These are phyloP conservation scores for Thyridium curvatum DNA, from an alignment of 2,329 filamentous ascomycete genomes.

Conservation along the genomic window DNA sequence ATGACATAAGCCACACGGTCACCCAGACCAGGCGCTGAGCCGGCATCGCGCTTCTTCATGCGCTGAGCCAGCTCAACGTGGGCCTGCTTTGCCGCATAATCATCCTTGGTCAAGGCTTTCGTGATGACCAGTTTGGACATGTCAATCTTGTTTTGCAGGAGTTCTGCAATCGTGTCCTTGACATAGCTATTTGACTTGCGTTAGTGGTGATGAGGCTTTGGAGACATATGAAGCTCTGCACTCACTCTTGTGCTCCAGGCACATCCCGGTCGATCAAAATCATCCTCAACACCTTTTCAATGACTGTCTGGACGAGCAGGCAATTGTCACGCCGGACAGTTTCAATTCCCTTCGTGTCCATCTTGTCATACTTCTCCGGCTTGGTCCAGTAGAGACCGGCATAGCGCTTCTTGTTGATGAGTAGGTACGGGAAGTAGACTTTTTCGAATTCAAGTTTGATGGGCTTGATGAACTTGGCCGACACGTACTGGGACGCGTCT, in stretches of 20 bases:
- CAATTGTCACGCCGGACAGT: slow-evolving; percentile 97
- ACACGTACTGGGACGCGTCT: slow-evolving; percentile 84
- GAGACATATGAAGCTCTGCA: slow-evolving; percentile 10
- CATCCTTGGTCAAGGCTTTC: slow-evolving; percentile 86
- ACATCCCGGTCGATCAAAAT: slow-evolving; percentile 91
- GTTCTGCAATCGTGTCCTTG: slow-evolving; percentile 89
- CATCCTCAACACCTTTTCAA: slow-evolving; percentile 93
- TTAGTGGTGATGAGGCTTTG: slow-evolving; percentile 25
- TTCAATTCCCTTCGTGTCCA: slow-evolving; percentile 99
- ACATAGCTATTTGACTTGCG: slow-evolving; percentile 62
- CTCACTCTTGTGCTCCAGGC: slow-evolving; percentile 86
- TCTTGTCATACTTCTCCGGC: slow-evolving; percentile 93
- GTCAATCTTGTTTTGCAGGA: slow-evolving; percentile 95
- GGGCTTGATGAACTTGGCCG: slow-evolving; percentile 86
- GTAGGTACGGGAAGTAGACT: slow-evolving; percentile 93
- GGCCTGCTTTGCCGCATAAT: slow-evolving; percentile 88
- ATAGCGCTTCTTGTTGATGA: slow-evolving; percentile 99
- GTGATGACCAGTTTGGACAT: slow-evolving; percentile 99
- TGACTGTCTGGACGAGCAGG: slow-evolving; percentile 89
- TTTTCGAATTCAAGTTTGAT: slow-evolving; percentile 99
- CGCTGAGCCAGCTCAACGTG: slow-evolving; percentile 92
- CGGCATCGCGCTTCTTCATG: slow-evolving; percentile 95
- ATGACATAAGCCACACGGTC: slow-evolving; percentile 99
- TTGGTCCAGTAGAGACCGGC: slow-evolving; percentile 97
- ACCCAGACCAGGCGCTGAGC: slow-evolving; percentile 85